Evolutionary conservation across 1,284 basidiomycete species (phyloP), one percentile per base, ranked within the genome.

Genomic region (Chalciporus piperatoides): DNA sequence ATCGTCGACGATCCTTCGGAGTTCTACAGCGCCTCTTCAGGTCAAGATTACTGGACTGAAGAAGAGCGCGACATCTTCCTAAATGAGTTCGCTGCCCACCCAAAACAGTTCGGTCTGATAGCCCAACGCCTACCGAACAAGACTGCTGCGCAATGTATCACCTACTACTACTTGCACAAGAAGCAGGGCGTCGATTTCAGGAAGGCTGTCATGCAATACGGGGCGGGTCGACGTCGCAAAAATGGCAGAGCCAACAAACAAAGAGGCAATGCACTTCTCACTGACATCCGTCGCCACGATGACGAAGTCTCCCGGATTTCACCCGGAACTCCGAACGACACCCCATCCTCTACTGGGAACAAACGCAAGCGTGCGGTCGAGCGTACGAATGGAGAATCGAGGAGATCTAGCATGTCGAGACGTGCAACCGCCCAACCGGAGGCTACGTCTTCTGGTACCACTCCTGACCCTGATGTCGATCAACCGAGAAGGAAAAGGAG

Each of bases 91-190:
- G 86, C 90, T 3, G 78, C 82, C 14, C 81, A 84, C 63, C 95
- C 95, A 7, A 98, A 98, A 68, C 95, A 97, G 66, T 98, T 98
- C 64, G 92, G 92, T 39, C 71, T 82, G 58, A 95, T 98, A 53
- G 86, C 95, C 1, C 81, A 86, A 30, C 81, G 74, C 48, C 71
- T 98, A 15, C 84, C 88, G 1, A 79, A 93, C 76, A 98, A 97
- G 77, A 87, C 90, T 3, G 75, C 90, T 0, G 73, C 84, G 0
- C 90, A 97, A 77, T 97, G 95, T 65, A 91, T 98, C 37, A 79
- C 86, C 43, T 97, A 86, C 70, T 98, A 98, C 70, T 98, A 98
- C 70, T 75, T 96, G 52, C 92, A 94, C 71, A 98, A 98, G 78
- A 92, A 96, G 71, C 79, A 78, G 59, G 69, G 79, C 37, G 85